Conservation (phyloP, 352 stramenopile genomes). For the Phytopythium aichiense region DNA sequence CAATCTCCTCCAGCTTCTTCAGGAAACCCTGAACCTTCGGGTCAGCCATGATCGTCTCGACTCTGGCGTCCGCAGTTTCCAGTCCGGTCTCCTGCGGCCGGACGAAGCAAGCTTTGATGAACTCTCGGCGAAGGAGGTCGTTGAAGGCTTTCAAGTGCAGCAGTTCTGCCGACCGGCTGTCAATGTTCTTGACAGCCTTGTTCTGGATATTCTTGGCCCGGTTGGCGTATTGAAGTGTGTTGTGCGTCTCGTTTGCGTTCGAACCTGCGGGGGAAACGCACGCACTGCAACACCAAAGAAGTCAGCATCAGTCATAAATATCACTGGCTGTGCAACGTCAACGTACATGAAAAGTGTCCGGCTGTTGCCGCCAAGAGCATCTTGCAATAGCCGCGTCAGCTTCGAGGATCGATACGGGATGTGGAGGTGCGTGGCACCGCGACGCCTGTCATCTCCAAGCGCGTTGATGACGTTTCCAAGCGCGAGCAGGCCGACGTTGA, state of each 20-base stretch:
- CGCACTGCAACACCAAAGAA: slow-evolving; percentile 36
- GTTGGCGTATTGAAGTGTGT: slow-evolving; percentile 85
- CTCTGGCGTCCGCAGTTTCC: slow-evolving; percentile 20
- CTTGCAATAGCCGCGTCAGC: slow-evolving; percentile 75
- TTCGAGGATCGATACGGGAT: slow-evolving; percentile 84
- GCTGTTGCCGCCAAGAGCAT: slow-evolving; percentile 86
- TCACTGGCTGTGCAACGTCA: background rate
- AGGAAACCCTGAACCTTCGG: slow-evolving; percentile 50
- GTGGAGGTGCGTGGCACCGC: slow-evolving; percentile 40
- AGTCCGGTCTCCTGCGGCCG: slow-evolving; percentile 16
- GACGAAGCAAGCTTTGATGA: slow-evolving; percentile 55
- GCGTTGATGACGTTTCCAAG: slow-evolving; percentile 88
- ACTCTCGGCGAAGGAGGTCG: slow-evolving; percentile 55
- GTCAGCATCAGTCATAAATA: background rate
- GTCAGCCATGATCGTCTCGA: slow-evolving; percentile 42
- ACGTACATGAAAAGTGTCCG: slow-evolving; percentile 85
- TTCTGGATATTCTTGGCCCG: slow-evolving; percentile 88
- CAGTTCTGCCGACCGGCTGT: slow-evolving; percentile 72
- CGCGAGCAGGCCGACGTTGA: slow-evolving; percentile 81
- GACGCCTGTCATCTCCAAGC: slow-evolving; percentile 64
- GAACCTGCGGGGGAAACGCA: slow-evolving; percentile 76
- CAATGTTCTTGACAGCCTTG: slow-evolving; percentile 88
- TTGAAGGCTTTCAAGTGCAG: slow-evolving; percentile 67
- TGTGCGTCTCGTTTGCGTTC: slow-evolving; percentile 73
- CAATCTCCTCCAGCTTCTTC: slow-evolving; percentile 47